Evolutionary conservation across 2,329 filamentous ascomycete species (phyloP), one percentile per base, ranked within the genome.

Genomic region (Fusarium subglutinans): DNA sequence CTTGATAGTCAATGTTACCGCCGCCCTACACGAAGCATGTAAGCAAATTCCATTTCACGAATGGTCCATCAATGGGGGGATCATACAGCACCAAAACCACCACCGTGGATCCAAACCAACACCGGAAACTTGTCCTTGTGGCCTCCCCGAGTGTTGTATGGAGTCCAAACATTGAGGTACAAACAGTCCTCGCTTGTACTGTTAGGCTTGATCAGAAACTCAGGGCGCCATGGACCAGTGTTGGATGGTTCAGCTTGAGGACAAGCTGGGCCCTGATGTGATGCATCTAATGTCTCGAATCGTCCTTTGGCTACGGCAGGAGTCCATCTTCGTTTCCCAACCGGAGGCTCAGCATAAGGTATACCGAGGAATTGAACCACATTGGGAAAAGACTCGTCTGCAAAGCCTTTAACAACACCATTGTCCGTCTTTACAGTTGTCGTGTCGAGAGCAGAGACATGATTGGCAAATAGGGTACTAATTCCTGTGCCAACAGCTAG

Each of bases 291-390:
- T 18, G 17, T 43, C 22, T 45, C 45, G 12, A 68, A 61, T 7
- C 6, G 45, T 2, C 45, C 28, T 22, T 53, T 61, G 7, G 45
- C 26, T 15, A 67, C 28, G 12, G 63, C 63, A 15, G 53, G 53
- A 22, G 47, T 18, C 65, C 63, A 67, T 43, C 65, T 12, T 7
- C 35, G 35, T 14, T 68, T 43, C 30, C 45, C 53, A 33, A 40
- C 17, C 5, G 57, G 57, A 26, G 57, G 57, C 20, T 60, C 57
- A 18, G 57, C 65, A 20, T 67, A 68, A 30, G 63, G 63, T 33
- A 68, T 61, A 11, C 65, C 63, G 10, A 68, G 65, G 4, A 68
- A 68, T 14, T 68, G 65, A 11, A 35, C 65, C 14, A 68, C 63
- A 4, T 24, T 45, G 4, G 65, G 57, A 26, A 55, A 53, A 2